Evolutionary conservation across 1,284 basidiomycete species (phyloP).

Genomic region (Lignosus rhinocerotis): DNA sequence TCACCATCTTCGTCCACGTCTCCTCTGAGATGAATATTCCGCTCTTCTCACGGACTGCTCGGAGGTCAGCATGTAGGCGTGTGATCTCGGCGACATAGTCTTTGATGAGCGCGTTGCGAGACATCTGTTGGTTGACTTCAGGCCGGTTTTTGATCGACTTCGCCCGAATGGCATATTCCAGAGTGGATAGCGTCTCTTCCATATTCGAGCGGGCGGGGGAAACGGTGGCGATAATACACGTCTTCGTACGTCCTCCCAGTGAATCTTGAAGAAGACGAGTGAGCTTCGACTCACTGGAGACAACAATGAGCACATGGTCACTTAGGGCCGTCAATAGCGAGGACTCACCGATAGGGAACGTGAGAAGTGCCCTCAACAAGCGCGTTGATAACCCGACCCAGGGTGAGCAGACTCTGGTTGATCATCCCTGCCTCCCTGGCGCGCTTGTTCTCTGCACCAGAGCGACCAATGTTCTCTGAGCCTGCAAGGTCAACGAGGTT

Average conservation of each 20-base stretch:
- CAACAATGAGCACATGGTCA: slow-evolving; percentile 3
- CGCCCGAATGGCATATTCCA: slow-evolving; percentile 96
- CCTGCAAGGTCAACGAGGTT: slow-evolving; percentile 98
- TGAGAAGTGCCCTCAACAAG: slow-evolving; percentile 91
- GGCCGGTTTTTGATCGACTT: slow-evolving; percentile 97
- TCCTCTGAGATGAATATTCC: slow-evolving; percentile 92
- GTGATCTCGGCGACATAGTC: slow-evolving; percentile 98
- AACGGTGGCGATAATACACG: slow-evolving; percentile 96
- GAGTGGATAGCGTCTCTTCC: slow-evolving; percentile 97
- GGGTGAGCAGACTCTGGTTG: slow-evolving; percentile 94
- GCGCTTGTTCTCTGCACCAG: slow-evolving; percentile 93
- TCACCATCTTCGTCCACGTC: slow-evolving; percentile 82
- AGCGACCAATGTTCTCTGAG: slow-evolving; percentile 96
- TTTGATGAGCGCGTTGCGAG: slow-evolving; percentile 88
- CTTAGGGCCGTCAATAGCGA: not conserved
- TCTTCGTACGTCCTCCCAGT: slow-evolving; percentile 96
- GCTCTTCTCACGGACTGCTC: slow-evolving; percentile 91
- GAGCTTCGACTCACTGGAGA: slow-evolving; percentile 81
- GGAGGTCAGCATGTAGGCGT: slow-evolving; percentile 86
- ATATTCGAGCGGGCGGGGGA: slow-evolving; percentile 90
- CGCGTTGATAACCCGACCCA: slow-evolving; percentile 96
- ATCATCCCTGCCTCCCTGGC: slow-evolving; percentile 99
- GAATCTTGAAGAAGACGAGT: slow-evolving; percentile 98
- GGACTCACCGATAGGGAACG: slow-evolving; percentile 85
- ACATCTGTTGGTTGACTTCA: slow-evolving; percentile 94